A percentile compares a stretch with the other conserved stretches of the same genome.
These are phyloP conservation scores for Rheum nobile DNA, from an alignment of 148 eudicot species.

Conservation along the genomic window DNA sequence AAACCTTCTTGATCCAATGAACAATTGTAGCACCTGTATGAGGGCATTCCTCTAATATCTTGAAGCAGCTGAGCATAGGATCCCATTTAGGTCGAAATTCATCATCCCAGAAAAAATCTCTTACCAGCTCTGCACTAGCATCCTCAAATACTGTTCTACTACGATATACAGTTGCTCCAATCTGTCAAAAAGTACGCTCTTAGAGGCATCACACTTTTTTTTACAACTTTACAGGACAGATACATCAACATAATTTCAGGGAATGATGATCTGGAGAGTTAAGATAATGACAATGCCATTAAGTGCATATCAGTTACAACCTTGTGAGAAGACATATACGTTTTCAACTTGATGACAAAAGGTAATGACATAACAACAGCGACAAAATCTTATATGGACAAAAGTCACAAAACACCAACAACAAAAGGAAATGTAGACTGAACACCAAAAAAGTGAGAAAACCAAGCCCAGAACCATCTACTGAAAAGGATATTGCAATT, in stretches of 20 bases:
- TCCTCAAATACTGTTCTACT: constrained; percentile 92
- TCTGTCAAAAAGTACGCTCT: constrained; percentile 22
- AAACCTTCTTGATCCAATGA: constrained; percentile 94
- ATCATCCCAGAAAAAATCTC: constrained; percentile 99
- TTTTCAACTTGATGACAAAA: neutral
- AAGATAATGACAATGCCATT: neutral
- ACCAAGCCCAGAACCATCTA: constrained; percentile 3
- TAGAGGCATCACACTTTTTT: neutral
- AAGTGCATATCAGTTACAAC: neutral
- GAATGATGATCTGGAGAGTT: neutral
- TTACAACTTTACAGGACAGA: neutral
- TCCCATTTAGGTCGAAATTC: constrained; percentile 96
- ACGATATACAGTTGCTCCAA: constrained; percentile 58
- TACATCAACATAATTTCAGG: neutral
- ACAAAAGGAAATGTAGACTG: neutral
- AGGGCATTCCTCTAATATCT: constrained; percentile 69
- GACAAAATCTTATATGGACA: neutral
- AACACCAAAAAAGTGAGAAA: neutral
- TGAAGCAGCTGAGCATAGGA: constrained; percentile 70
- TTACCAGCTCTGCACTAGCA: constrained; percentile 74
- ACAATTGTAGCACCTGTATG: constrained; percentile 55
- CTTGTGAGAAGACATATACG: neutral
- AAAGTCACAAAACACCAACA: neutral
- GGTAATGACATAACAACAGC: neutral
- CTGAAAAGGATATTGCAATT: neutral